Evolutionary conservation across 768 basidiomycete genomes (phyloP).

Genomic region (Mycena filopes): DNA sequence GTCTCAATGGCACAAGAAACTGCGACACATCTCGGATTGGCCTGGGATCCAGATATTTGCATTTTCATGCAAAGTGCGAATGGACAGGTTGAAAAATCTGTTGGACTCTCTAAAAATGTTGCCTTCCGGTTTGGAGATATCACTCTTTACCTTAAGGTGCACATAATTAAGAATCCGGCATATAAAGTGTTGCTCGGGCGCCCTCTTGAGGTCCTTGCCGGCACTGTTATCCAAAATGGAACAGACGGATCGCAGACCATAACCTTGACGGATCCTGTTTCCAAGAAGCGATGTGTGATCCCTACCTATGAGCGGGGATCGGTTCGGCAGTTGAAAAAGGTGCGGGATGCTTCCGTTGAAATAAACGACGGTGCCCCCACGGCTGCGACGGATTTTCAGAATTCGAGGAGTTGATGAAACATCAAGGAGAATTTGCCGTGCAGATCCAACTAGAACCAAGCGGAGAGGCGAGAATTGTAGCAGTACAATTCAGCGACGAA

Average conservation of each 20-base stretch:
- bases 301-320: conserved; percentile 6
- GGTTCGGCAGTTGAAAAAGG: neutral
- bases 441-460: neutral
- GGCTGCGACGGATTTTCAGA: neutral
- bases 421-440: conserved; percentile 14
- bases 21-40: neutral
- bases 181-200: conserved; percentile 15
- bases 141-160: conserved; percentile 21
- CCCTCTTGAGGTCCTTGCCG: conserved; percentile 10
- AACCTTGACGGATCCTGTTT: conserved; percentile 7
- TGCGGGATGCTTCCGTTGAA: neutral
- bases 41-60: conserved; percentile 6
- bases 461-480: neutral
- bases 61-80: conserved; percentile 19
- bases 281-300: neutral
- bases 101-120: conserved; percentile 20
- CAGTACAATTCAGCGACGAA: neutral
- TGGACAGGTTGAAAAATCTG: neutral
- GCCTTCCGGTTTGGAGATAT: conserved; percentile 18
- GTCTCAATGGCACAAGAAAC: conserved; percentile 32
- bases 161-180: conserved; percentile 16
- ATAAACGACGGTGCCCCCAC: neutral
- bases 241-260: neutral
- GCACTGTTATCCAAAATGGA: neutral
- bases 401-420: conserved; percentile 1